Percentiles rank a stretch among this genome's conserved stretches.
Conservation (phyloP, 352 stramenopile species). For the Halophytophthora batemanensis region DNA sequence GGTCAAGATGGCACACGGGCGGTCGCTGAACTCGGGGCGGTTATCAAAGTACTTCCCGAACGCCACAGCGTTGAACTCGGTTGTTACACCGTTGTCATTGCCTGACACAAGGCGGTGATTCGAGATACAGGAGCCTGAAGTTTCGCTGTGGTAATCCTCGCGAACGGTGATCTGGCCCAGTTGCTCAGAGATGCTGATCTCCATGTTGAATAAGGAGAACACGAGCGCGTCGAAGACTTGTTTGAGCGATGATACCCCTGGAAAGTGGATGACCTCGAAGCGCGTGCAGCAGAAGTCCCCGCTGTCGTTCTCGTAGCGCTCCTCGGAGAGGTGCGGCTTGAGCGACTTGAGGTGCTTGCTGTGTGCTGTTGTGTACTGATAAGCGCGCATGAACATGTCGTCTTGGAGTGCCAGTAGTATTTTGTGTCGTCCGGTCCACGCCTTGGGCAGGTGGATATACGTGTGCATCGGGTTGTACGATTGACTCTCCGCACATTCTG, state of each 20-base stretch:
- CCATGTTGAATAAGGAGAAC: conserved; percentile 34
- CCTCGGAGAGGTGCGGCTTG: conserved; percentile 23
- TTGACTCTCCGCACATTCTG: not conserved
- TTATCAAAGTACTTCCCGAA: conserved; percentile 30
- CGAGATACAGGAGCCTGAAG: conserved; percentile 18
- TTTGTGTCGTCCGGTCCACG: conserved; percentile 11
- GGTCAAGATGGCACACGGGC: conserved; percentile 18
- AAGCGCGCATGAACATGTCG: conserved; percentile 5
- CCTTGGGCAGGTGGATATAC: not conserved
- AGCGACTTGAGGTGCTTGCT: conserved; percentile 15
- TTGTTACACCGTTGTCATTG: conserved; percentile 20
- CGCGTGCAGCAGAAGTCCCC: conserved; percentile 3
- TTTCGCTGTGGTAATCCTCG: conserved; percentile 31
- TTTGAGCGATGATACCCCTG: conserved; percentile 13
- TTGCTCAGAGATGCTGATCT: conserved; percentile 41
- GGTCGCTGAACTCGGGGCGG: conserved; percentile 5
- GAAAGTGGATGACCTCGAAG: conserved; percentile 24
- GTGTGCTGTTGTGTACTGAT: conserved; percentile 24
- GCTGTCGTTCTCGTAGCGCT: conserved; percentile 7
- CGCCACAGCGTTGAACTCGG: conserved; percentile 40
- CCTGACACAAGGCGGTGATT: conserved; percentile 35
- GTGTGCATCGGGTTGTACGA: not conserved
- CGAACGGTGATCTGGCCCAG: conserved; percentile 37
- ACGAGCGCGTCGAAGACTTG: conserved; percentile 37
- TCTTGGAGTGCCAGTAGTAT: conserved; percentile 19